Base-by-base conservation (phyloP, 352 stramenopile genomes). In the Salisapilia sapeloensis region DNA sequence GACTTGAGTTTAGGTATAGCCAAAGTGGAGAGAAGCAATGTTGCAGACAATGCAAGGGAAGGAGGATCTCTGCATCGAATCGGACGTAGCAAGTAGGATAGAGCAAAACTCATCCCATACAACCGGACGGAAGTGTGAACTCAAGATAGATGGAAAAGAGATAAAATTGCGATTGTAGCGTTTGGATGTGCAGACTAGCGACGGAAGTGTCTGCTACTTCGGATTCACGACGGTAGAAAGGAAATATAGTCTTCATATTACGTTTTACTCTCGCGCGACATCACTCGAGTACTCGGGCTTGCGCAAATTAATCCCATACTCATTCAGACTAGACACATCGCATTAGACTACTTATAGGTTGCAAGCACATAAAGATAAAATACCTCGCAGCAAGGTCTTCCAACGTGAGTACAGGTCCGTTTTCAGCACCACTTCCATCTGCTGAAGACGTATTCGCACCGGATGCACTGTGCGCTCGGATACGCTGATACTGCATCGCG, bases 211-310 rank as follows among this genome's bases (percentile, higher is more conserved):
- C 13, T 10, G 24, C 19, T 40, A 33, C 5, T 12, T 24, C 19
- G 23, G 6, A 7, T 9, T 33, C 13, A 25, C 14, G 23, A 10
- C 20, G 34, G 8, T 18, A 11, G 36, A 15, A 17, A 9, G 13
- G 24, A 13, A 13, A 28, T 12, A 28, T 10, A 28, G 10, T 28
- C 36, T 8, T 17, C 15, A 6, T 4, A 17, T 39, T 43, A 6
- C 5, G 40, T 20, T n/a, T 21, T 38, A 24, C 43, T 72, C 42
- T 7, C 65, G 38, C 2, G 47, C 48, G 25, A 67, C 36, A 48
- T 87, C 67, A 31, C 67, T 80, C 18, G 77, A 59, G 43, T 87
- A 87, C 41, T 87, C 65, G 10, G 72, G 72, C 52, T 80, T 80
- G 52, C 57, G 70, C 16, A 86, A 50, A 32, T 80, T 84, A 24